Evolutionary conservation across 2,329 filamentous ascomycete species (phyloP).

Genomic region (Aureobasidium sp.): DNA sequence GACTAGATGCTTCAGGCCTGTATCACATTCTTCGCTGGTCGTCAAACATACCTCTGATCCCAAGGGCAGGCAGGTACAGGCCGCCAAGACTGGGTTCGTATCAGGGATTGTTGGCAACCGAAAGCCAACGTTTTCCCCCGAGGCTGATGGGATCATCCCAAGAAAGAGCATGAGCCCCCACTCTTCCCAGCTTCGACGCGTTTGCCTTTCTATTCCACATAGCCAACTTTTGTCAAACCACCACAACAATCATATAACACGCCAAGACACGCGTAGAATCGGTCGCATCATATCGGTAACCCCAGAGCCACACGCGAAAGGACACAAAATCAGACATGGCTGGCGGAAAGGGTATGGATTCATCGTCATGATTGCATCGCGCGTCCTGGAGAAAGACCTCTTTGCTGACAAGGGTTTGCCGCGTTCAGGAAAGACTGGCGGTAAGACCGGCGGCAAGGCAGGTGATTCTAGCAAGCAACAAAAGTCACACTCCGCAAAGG

Average conservation of each 20-base stretch:
- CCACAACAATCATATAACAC: slow-evolving; percentile 6
- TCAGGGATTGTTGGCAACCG: slow-evolving; percentile 6
- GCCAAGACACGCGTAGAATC: slow-evolving; percentile 13
- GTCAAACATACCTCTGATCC: background rate
- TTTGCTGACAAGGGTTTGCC: slow-evolving; percentile 24
- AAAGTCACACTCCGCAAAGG: slow-evolving; percentile 88
- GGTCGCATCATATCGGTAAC: slow-evolving; percentile 14
- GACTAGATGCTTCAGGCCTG: background rate
- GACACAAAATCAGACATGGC: slow-evolving; percentile 45
- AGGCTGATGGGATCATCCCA: background rate
- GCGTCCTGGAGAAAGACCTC: slow-evolving; percentile 19
- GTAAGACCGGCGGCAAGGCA: slow-evolving; percentile 82
- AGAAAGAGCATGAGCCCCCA: background rate
- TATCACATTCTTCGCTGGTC: background rate
- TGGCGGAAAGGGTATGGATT: slow-evolving; percentile 87
- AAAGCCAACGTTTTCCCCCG: background rate
- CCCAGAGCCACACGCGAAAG: slow-evolving; percentile 6
- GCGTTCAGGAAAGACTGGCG: slow-evolving; percentile 54
- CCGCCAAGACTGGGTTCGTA: slow-evolving; percentile 5
- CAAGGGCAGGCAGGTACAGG: background rate
- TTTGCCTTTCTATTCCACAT: slow-evolving; percentile 8
- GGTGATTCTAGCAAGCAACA: slow-evolving; percentile 74
- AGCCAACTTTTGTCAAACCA: slow-evolving; percentile 13
- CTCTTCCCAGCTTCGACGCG: slow-evolving; percentile 5
- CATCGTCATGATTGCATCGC: slow-evolving; percentile 36